phyloP scores from a whole-genome alignment of 495 filamentous ascomycete species.

The Parathielavia hyrcaniae region DNA sequence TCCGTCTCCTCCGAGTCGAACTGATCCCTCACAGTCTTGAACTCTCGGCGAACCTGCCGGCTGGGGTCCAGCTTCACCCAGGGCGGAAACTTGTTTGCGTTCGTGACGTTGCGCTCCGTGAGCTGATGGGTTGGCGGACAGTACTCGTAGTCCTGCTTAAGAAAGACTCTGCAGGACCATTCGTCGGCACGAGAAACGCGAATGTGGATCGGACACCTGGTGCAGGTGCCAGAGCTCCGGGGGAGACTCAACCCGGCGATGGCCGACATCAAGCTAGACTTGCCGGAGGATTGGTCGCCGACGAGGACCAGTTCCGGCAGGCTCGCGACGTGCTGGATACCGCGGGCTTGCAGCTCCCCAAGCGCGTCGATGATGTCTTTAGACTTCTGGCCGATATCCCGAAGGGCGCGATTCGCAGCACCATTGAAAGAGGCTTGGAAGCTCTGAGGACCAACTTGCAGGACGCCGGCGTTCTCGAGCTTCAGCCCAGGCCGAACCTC shows the following conservation, averaged over 20 bases:
- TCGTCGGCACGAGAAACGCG: constrained; percentile 52
- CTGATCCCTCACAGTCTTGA: constrained; percentile 40
- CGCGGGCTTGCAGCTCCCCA: constrained; percentile 41
- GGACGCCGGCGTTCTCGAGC: background rate
- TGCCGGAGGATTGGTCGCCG: constrained; percentile 76
- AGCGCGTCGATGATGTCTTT: constrained; percentile 46
- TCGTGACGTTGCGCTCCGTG: constrained; percentile 37
- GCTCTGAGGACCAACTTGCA: constrained; percentile 5
- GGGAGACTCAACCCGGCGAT: constrained; percentile 74
- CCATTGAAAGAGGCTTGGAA: constrained; percentile 31
- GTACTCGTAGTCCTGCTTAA: constrained; percentile 54
- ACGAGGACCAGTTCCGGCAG: constrained; percentile 73
- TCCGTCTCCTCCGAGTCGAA: constrained; percentile 47
- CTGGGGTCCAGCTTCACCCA: constrained; percentile 32
- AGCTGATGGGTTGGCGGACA: constrained; percentile 28
- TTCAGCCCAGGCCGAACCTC: constrained; percentile 16
- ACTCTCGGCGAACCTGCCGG: constrained; percentile 32
- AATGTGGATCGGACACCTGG: constrained; percentile 71
- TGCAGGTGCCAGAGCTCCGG: constrained; percentile 62
- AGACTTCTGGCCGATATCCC: constrained; percentile 40
- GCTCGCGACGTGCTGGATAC: constrained; percentile 50
- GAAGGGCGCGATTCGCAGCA: constrained; percentile 31
- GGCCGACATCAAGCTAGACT: constrained; percentile 72
- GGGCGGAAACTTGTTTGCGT: constrained; percentile 39
- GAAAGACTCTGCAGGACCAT: constrained; percentile 59